A percentile compares a stretch with the other conserved stretches of the same genome.
Evolutionary conservation across 306 rosid species (phyloP).

Genomic region (Glycyrrhiza uralensis): DNA sequence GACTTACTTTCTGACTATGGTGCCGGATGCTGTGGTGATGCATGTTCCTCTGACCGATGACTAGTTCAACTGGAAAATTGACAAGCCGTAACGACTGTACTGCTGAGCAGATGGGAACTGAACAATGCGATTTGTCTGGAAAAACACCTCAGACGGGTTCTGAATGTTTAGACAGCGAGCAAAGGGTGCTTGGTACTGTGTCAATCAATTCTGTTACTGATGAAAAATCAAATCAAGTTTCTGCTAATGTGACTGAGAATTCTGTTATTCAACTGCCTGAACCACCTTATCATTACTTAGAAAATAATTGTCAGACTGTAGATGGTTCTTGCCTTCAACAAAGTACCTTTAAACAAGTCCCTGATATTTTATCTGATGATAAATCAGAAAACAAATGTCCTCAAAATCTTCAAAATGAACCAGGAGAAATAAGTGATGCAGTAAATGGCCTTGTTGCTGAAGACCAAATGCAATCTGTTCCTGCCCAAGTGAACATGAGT

Average conservation of each 20-base stretch:
- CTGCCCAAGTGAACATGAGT: neutral
- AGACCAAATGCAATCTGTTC: neutral
- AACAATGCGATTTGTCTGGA: constrained; percentile 35
- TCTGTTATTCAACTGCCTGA: constrained; percentile 38
- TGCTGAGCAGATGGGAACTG: constrained; percentile 38
- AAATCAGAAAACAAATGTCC: neutral
- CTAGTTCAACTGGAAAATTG: constrained; percentile 30
- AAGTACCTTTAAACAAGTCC: constrained; percentile 1
- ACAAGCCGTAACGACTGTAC: constrained; percentile 18
- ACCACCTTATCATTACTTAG: constrained; percentile 17
- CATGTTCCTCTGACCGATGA: constrained; percentile 26
- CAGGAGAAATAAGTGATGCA: neutral
- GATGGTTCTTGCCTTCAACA: constrained; percentile 25
- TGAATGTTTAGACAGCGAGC: constrained; percentile 34
- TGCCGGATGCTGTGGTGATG: constrained; percentile 34
- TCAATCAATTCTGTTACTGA: constrained; percentile 12
- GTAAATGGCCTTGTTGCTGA: neutral
- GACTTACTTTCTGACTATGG: constrained; percentile 30
- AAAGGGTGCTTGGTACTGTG: constrained; percentile 23
- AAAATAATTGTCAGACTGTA: constrained; percentile 28
- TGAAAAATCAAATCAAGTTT: constrained; percentile 31
- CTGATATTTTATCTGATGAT: constrained; percentile 1
- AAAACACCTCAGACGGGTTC: constrained; percentile 34
- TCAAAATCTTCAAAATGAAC: neutral
- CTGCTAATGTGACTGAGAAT: constrained; percentile 27